Conservation (phyloP, 129 eudicot species). For the Artemisia annua region DNA sequence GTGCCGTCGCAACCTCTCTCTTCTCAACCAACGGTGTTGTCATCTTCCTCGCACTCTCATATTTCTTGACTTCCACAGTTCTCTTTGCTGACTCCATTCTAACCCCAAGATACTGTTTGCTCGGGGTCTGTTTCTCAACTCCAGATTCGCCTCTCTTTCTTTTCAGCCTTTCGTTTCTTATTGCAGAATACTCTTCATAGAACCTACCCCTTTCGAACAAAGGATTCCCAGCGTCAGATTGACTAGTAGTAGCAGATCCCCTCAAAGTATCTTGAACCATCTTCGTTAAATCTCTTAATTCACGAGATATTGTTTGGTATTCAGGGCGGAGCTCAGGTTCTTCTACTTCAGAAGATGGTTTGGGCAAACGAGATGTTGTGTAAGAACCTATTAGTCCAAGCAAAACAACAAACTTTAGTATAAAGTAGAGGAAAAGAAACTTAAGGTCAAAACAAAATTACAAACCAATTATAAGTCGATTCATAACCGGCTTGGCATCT, state of each 20-base stretch:
- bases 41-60: slow-evolving; percentile 48
- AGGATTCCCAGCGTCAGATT: slow-evolving; percentile 34
- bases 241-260: slow-evolving; percentile 23
- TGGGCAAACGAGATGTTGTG: slow-evolving; percentile 50
- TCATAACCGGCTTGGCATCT: too few species aligned
- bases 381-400: slow-evolving; percentile 31
- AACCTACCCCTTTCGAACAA: slow-evolving; percentile 75
- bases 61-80: slow-evolving; percentile 46
- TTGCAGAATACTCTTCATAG: slow-evolving; percentile 71
- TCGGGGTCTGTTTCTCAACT: slow-evolving; percentile 45
- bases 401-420: background rate
- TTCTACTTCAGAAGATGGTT: slow-evolving; percentile 28
- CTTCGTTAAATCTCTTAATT: slow-evolving; percentile 56
- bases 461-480: background rate
- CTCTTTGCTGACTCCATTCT: slow-evolving; percentile 62
- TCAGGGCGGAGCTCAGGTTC: slow-evolving; percentile 53
- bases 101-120: slow-evolving; percentile 67
- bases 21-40: slow-evolving; percentile 52
- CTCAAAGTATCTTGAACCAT: slow-evolving; percentile 50
- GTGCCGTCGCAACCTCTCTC: slow-evolving; percentile 33
- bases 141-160: slow-evolving; percentile 52
- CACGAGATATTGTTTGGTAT: slow-evolving; percentile 62
- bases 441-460: background rate
- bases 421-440: background rate
- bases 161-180: slow-evolving; percentile 78